phyloP scores from a whole-genome alignment of 148 eudicot species.

The Amaranthus palmeri region DNA sequence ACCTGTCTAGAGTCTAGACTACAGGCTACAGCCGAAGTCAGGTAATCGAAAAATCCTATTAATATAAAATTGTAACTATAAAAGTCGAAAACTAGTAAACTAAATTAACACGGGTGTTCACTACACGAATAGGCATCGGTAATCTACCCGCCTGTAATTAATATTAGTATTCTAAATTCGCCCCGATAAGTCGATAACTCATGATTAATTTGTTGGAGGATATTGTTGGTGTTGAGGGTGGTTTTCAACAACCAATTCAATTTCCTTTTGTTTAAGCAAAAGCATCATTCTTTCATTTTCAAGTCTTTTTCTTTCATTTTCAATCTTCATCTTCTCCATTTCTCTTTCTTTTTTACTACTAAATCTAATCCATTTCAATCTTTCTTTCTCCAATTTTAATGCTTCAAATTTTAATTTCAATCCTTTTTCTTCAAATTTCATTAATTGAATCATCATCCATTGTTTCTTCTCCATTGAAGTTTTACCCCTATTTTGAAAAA shows the following conservation, averaged over 20 bases:
- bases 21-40: too few species aligned
- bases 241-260: conserved; percentile 31
- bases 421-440: conserved; percentile 56
- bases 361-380: conserved; percentile 56
- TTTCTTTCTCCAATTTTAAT: conserved; percentile 61
- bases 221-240: too few species aligned
- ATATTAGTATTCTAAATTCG: too few species aligned
- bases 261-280: conserved; percentile 57
- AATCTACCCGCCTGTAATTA: too few species aligned
- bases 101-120: too few species aligned
- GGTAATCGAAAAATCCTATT: too few species aligned
- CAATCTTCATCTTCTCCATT: conserved; percentile 67
- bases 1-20: too few species aligned
- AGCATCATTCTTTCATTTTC: conserved; percentile 79
- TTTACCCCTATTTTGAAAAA: conserved; percentile 49
- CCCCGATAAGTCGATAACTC: too few species aligned
- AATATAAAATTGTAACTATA: too few species aligned
- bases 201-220: too few species aligned
- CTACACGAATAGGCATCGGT: too few species aligned
- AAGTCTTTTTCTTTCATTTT: conserved; percentile 52
- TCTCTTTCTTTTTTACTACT: conserved; percentile 58
- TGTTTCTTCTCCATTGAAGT: conserved; percentile 55
- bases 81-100: too few species aligned
- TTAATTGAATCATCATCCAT: conserved; percentile 46
- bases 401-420: conserved; percentile 40